These are phyloP conservation scores for Ettlia oleoabundans DNA, from an alignment of 139 green algal genomes.

Conservation along the genomic window DNA sequence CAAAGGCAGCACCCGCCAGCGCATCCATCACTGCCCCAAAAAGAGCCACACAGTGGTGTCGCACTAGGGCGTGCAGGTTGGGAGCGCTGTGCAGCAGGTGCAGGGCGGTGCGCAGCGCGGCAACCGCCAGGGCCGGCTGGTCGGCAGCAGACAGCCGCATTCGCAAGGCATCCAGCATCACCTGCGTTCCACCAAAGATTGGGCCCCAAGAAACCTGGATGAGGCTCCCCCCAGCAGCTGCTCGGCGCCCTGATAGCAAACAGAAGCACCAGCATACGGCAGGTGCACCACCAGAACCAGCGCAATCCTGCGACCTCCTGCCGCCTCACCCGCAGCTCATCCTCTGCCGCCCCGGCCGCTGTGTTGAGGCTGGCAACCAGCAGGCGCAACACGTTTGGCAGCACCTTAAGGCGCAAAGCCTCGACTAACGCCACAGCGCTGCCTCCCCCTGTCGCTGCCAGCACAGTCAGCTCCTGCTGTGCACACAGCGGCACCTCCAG, in stretches of 20 bases:
- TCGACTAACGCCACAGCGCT: not conserved
- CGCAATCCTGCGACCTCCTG: too few species aligned
- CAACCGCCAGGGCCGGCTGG: not conserved
- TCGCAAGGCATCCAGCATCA: slow-evolving; percentile 30
- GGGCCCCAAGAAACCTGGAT: too few species aligned
- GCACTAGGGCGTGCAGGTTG: not conserved
- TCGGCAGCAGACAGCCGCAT: slow-evolving; percentile 9
- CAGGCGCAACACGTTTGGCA: not conserved
- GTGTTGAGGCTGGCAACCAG: slow-evolving; percentile 15
- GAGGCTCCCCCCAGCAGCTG: too few species aligned
- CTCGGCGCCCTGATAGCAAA: too few species aligned
- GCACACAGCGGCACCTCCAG: slow-evolving; percentile 9
- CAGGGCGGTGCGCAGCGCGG: not conserved
- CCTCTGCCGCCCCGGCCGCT: not conserved
- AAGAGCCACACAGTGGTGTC: slow-evolving; percentile 26
- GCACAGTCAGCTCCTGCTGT: slow-evolving; percentile 2
- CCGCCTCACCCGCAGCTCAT: slow-evolving; percentile 13
- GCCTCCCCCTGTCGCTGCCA: not conserved
- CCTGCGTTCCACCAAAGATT: too few species aligned
- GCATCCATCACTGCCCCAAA: slow-evolving; percentile 5
- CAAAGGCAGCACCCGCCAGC: slow-evolving; percentile 4
- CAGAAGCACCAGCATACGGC: too few species aligned
- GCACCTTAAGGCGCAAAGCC: not conserved
- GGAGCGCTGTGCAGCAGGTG: slow-evolving; percentile 15
- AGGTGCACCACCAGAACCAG: too few species aligned